These are phyloP conservation scores for Cryptococcus depauperatus DNA, from an alignment of 1,284 basidiomycete genomes.

Conservation along the genomic window DNA sequence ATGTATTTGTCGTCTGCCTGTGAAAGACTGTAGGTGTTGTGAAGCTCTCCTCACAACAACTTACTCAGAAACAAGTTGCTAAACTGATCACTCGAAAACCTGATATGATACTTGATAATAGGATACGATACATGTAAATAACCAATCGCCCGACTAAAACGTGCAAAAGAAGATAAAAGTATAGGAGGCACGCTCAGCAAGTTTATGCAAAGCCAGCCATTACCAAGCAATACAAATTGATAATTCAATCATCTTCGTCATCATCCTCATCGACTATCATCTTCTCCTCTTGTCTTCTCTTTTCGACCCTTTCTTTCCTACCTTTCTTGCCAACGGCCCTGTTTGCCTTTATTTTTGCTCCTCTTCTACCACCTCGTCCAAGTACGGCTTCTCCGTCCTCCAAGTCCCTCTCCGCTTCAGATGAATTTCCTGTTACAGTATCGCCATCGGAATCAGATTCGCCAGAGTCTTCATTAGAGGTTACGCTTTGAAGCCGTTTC, in stretches of 20 bases:
- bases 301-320: constrained; percentile 9
- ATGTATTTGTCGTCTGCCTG: no score
- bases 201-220: not conserved
- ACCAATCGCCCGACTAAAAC: no score
- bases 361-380: constrained; percentile 35
- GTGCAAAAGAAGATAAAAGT: not conserved
- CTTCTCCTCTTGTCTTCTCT: constrained; percentile 1
- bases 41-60: no score
- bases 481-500: constrained; percentile 9
- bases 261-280: not conserved
- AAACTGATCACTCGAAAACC: no score
- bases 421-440: constrained; percentile 12
- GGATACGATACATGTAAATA: no score
- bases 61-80: no score
- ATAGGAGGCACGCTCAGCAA: not conserved
- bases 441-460: constrained; percentile 6
- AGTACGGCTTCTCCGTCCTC: constrained; percentile 23
- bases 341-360: constrained; percentile 40
- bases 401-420: constrained; percentile 12
- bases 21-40: no score
- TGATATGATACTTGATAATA: no score
- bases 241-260: not conserved
- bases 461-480: constrained; percentile 20
- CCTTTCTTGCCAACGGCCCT: constrained; percentile 23
- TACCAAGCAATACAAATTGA: not conserved